Conservation (phyloP, 495 filamentous ascomycete species). For the Letharia lupina region DNA sequence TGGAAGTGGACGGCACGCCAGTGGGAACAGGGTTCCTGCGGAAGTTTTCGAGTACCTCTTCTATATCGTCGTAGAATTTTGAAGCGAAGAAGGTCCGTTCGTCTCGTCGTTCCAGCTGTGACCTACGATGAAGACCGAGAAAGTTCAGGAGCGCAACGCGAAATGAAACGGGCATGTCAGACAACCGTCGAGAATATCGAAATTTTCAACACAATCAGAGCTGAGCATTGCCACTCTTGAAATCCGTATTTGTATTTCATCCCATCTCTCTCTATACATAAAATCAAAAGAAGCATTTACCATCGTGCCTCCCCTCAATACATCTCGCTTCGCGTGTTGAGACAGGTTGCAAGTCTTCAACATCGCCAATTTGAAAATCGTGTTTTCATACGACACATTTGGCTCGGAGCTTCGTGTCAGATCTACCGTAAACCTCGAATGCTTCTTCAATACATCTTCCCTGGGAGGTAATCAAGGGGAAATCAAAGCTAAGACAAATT, state of each 20-base stretch:
- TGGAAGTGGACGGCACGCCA: background rate
- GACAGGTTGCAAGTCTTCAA: too few relatives aligned
- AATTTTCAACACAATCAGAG: background rate
- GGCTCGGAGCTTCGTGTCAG: too few relatives aligned
- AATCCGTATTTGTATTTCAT: background rate
- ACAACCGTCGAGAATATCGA: background rate
- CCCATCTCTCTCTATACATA: background rate
- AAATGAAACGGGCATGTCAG: background rate
- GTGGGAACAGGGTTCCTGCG: slow-evolving; percentile 4
- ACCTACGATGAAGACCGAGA: background rate
- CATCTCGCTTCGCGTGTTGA: too few relatives aligned
- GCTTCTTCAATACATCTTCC: too few relatives aligned
- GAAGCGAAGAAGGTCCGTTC: background rate
- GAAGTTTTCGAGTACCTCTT: background rate
- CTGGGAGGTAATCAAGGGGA: too few relatives aligned
- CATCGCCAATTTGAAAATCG: too few relatives aligned
- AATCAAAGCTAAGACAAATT: too few relatives aligned
- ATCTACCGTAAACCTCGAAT: too few relatives aligned
- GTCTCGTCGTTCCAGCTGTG: background rate
- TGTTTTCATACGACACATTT: background rate
- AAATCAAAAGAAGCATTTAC: background rate
- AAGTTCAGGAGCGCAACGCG: background rate
- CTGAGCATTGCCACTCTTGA: background rate
- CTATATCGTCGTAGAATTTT: background rate
- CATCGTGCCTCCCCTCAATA: too few relatives aligned